phyloP scores from a whole-genome alignment of 2,329 filamentous ascomycete species.

The Sporothrix euskadiensis region DNA sequence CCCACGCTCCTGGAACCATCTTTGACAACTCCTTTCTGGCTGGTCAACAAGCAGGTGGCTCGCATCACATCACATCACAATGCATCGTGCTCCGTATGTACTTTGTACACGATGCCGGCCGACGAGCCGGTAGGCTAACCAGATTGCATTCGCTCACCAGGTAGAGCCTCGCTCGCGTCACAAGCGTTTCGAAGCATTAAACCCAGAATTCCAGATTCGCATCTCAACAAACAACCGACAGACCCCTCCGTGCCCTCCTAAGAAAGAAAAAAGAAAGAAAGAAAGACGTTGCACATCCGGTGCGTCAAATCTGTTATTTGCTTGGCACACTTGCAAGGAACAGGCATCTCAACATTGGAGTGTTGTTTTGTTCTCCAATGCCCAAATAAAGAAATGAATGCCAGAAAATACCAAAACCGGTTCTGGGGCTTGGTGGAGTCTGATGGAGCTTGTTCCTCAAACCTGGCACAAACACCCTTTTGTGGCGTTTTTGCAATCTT shows the following conservation, averaged over 20 bases:
- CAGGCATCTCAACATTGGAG: not conserved
- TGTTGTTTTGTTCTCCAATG: not conserved
- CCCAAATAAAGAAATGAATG: not conserved
- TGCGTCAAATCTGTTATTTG: not conserved
- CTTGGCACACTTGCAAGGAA: slow-evolving; percentile 1
- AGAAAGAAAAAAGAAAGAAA: too few species aligned
- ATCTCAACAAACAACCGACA: not conserved
- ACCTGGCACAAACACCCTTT: slow-evolving; percentile 14
- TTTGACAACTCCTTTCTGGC: not conserved
- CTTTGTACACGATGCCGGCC: not conserved
- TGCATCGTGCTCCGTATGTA: too few species aligned
- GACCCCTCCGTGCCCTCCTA: too few species aligned
- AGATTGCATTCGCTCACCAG: not conserved
- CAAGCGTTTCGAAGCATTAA: not conserved
- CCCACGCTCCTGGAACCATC: not conserved
- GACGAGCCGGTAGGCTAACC: not conserved
- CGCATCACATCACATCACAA: not conserved
- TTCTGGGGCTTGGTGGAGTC: too few species aligned
- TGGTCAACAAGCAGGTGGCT: not conserved
- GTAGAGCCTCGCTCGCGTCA: not conserved
- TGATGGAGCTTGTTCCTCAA: not conserved
- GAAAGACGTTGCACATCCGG: not conserved
- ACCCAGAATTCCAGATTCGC: not conserved
- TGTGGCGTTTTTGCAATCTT: not conserved
- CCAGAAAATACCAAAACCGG: not conserved